Conservation (phyloP, 306 rosid genomes). For the Citrullus colocynthis region DNA sequence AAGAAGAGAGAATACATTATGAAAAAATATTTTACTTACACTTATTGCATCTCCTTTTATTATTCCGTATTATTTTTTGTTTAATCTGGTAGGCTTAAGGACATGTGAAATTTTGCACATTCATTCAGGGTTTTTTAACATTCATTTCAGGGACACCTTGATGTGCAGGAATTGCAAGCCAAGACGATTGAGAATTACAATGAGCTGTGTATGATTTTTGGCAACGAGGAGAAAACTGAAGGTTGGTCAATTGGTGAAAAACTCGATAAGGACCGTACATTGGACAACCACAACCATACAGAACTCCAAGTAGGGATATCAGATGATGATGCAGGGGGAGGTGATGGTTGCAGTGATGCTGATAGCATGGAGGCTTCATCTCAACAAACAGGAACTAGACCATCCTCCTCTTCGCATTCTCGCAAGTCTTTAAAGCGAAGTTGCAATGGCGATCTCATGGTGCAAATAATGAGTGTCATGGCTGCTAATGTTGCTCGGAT, state of each 20-base stretch:
- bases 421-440: conserved; percentile 28
- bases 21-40: background rate
- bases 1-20: background rate
- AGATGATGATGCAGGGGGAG: conserved; percentile 15
- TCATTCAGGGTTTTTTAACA: background rate
- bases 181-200: conserved; percentile 26
- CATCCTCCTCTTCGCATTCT: conserved; percentile 35
- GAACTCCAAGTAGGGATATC: conserved; percentile 20
- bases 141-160: conserved; percentile 31
- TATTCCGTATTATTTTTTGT: background rate
- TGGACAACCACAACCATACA: conserved; percentile 18
- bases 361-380: conserved; percentile 32
- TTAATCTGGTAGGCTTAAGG: too few species aligned
- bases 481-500: conserved; percentile 39
- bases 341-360: conserved; percentile 19
- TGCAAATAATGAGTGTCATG: conserved; percentile 42
- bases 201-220: conserved; percentile 30
- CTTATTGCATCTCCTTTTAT: background rate
- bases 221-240: conserved; percentile 29
- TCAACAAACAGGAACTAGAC: conserved; percentile 36
- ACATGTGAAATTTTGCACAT: too few species aligned
- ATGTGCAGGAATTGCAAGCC: conserved; percentile 26
- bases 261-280: conserved; percentile 18
- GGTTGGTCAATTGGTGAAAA: conserved; percentile 23
- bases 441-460: conserved; percentile 19